Conservation (phyloP, 805 yeast genomes). For the Kodamaea restingae region DNA sequence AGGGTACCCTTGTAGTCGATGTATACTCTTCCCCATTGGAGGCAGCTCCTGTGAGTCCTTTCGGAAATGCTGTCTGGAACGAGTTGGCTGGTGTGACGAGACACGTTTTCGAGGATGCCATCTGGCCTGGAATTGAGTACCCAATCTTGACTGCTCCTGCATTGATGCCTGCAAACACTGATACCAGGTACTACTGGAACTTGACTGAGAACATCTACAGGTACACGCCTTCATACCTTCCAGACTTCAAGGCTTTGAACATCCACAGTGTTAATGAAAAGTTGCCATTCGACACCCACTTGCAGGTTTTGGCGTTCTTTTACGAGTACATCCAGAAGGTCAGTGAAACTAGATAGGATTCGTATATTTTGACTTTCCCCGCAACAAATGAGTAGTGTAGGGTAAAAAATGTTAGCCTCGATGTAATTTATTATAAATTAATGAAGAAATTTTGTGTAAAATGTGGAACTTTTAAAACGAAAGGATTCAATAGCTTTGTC, state of each 20-base stretch:
- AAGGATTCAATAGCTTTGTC: too few species aligned
- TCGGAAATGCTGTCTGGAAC: constrained; percentile 17
- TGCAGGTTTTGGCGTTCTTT: constrained; percentile 33
- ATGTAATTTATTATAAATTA: too few species aligned
- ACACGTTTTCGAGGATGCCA: constrained; percentile 56
- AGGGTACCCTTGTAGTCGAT: constrained; percentile 16
- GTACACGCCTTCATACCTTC: constrained; percentile 27
- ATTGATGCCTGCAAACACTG: constrained; percentile 58
- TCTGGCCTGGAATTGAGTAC: constrained; percentile 28
- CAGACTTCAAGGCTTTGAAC: constrained; percentile 9
- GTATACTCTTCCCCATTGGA: constrained; percentile 23
- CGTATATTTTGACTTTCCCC: too few species aligned
- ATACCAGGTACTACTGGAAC: constrained; percentile 56
- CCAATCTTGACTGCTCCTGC: constrained; percentile 43
- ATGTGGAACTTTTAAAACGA: too few species aligned
- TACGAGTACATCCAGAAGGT: constrained; percentile 24
- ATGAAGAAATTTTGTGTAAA: too few species aligned
- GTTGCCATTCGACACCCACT: constrained; percentile 28
- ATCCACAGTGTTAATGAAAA: constrained; percentile 38
- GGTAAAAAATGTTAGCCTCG: too few species aligned
- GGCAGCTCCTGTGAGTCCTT: constrained; percentile 47
- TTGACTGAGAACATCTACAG: constrained; percentile 54
- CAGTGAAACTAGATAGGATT: constrained; percentile 9
- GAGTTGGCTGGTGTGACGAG: constrained; percentile 59
- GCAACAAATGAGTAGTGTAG: too few species aligned